A percentile compares a stretch with the other conserved stretches of the same genome.
Evolutionary conservation across 169 alveolate species (phyloP).

Genomic region (Ophryocystis elektroscirrha): DNA sequence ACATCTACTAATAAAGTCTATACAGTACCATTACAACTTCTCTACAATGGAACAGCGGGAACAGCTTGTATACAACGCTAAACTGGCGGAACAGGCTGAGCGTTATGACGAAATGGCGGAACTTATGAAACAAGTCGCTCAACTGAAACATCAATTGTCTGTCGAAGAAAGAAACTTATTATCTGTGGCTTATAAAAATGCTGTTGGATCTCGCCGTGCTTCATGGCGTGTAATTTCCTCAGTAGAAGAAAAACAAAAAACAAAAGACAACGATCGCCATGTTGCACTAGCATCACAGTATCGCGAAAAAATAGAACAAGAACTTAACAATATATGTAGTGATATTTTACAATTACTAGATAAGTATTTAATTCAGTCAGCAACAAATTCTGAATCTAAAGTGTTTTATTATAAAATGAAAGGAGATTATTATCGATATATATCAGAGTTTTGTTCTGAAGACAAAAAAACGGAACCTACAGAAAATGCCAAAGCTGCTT

Average conservation of each 20-base stretch:
- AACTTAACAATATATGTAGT: constrained; percentile 69
- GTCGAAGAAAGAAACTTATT: constrained; percentile 36
- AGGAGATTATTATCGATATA: constrained; percentile 94
- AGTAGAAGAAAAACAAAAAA: constrained; percentile 73
- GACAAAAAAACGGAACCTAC: constrained; percentile 74
- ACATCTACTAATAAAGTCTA: no score
- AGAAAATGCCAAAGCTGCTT: constrained; percentile 82
- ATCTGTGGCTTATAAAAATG: constrained; percentile 93
- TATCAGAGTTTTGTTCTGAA: constrained; percentile 81
- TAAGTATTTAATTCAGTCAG: constrained; percentile 60
- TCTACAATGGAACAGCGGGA: no score
- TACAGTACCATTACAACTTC: no score
- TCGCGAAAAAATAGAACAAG: constrained; percentile 67
- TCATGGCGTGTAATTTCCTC: constrained; percentile 83
- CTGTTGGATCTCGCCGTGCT: constrained; percentile 91
- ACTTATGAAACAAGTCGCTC: constrained; percentile 37
- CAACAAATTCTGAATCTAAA: constrained; percentile 62
- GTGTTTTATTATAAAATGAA: constrained; percentile 95
- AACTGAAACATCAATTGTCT: constrained; percentile 17
- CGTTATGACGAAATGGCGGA: constrained; percentile 89
- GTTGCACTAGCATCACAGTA: constrained; percentile 56
- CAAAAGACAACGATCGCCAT: constrained; percentile 54
- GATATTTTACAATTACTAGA: constrained; percentile 63
- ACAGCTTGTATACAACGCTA: constrained; percentile 40
- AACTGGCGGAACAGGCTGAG: constrained; percentile 98